A percentile compares a stretch with the other conserved stretches of the same genome.
phyloP scores from a whole-genome alignment of 2,329 filamentous ascomycete genomes.

The Immersiporthe knoxdaviesiana region DNA sequence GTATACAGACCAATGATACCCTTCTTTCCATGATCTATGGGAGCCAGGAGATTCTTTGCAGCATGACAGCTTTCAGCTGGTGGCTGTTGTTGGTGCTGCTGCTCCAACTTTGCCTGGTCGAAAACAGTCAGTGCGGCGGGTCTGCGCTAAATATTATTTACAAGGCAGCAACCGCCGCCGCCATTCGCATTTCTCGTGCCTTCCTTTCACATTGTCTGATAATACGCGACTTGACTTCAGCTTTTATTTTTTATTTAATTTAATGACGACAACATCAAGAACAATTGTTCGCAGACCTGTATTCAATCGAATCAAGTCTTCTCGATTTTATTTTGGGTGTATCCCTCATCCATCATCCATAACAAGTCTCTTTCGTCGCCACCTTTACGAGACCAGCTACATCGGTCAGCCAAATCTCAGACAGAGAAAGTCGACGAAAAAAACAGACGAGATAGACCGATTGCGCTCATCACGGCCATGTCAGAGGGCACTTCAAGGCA shows the following conservation, averaged over 20 bases:
- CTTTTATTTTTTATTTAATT: too few species aligned
- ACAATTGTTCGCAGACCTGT: not conserved
- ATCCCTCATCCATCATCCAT: not conserved
- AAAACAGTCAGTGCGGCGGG: constrained; percentile 12
- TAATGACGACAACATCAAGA: not conserved
- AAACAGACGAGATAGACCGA: not conserved
- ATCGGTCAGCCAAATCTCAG: not conserved
- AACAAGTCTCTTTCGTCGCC: not conserved
- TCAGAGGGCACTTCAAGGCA: constrained; percentile 9
- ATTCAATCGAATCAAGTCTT: not conserved
- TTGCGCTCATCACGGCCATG: not conserved
- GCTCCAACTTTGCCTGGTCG: not conserved
- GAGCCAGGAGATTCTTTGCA: not conserved
- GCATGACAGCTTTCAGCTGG: not conserved
- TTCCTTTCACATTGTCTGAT: not conserved
- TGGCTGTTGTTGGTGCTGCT: not conserved
- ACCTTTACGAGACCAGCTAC: not conserved
- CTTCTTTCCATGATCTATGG: not conserved
- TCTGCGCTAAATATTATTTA: constrained; percentile 20
- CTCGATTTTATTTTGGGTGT: not conserved
- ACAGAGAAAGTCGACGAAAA: not conserved
- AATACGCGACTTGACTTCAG: not conserved
- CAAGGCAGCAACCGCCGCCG: constrained; percentile 23
- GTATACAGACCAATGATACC: constrained; percentile 18
- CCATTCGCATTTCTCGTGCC: constrained; percentile 7